Percentiles rank a stretch among this genome's conserved stretches.
Conservation (phyloP, 2,329 filamentous ascomycete genomes). For the Penicillium janthinellum region DNA sequence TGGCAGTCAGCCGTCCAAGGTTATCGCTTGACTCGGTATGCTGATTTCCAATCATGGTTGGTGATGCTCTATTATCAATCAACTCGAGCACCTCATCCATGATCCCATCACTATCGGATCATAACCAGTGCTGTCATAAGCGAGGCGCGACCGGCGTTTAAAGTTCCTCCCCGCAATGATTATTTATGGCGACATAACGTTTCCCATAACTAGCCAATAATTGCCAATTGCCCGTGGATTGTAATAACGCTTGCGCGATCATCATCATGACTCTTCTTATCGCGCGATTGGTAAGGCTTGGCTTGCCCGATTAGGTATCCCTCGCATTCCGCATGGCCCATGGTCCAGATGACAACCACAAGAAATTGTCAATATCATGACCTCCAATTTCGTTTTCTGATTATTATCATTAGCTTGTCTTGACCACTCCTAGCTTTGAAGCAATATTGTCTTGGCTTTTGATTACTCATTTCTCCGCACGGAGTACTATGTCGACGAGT, state of each 20-base stretch:
- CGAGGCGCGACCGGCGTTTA: neutral
- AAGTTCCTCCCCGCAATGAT: neutral
- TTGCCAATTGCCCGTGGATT: neutral
- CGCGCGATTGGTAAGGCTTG: neutral
- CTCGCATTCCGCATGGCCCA: neutral
- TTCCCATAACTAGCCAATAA: too few species aligned
- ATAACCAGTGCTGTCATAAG: neutral
- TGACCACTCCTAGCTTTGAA: neutral
- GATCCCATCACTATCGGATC: neutral
- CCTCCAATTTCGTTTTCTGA: neutral
- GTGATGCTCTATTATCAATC: neutral
- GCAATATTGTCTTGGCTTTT: neutral
- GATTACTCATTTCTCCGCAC: neutral
- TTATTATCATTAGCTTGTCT: neutral
- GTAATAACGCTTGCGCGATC: neutral
- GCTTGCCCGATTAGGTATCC: neutral
- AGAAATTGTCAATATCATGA: neutral
- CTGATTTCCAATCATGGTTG: conserved; percentile 2
- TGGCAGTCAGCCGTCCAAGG: neutral
- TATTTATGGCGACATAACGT: neutral
- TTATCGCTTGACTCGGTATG: neutral
- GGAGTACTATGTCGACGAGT: neutral
- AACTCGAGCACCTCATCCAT: conserved; percentile 2
- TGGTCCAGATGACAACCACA: neutral
- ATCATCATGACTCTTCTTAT: neutral